Percentiles rank a stretch among this genome's conserved stretches.
Conservation (phyloP, 139 green algal genomes). For the Tetradesmus lagerheimii region DNA sequence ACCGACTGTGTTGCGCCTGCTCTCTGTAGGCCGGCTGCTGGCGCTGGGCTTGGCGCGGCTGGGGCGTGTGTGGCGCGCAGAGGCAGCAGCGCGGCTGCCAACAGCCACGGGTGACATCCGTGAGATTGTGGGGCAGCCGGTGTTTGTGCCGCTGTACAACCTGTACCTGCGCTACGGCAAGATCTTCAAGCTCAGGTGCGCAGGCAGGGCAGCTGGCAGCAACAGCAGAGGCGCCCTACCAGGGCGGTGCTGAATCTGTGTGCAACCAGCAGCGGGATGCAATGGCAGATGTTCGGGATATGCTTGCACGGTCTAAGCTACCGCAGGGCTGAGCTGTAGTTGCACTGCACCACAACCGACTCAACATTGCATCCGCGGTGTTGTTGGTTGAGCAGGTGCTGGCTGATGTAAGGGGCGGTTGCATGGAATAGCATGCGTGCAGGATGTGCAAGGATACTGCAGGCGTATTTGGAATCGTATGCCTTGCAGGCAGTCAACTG, state of each 20-base stretch:
- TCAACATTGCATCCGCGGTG: too few relatives aligned
- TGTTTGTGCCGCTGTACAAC: conserved; percentile 97
- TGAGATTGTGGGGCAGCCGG: conserved; percentile 93
- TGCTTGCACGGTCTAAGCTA: too few relatives aligned
- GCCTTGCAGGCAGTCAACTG: neutral
- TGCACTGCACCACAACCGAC: too few relatives aligned
- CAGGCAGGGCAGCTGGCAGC: neutral
- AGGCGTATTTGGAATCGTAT: neutral
- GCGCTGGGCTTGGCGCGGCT: conserved; percentile 74
- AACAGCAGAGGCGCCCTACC: too few relatives aligned
- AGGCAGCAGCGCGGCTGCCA: conserved; percentile 81
- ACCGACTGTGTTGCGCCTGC: neutral
- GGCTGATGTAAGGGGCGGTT: too few relatives aligned
- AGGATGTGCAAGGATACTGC: neutral
- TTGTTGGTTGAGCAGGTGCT: too few relatives aligned
- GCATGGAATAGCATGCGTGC: too few relatives aligned
- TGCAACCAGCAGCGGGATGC: too few relatives aligned
- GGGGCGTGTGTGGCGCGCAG: conserved; percentile 74
- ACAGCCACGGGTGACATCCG: conserved; percentile 70
- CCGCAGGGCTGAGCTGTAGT: too few relatives aligned
- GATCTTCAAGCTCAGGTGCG: conserved; percentile 86
- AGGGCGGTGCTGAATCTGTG: too few relatives aligned
- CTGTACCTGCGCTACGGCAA: conserved; percentile 84
- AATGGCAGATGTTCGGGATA: too few relatives aligned
- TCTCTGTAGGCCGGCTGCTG: conserved; percentile 62